These are phyloP conservation scores for Cornus kousa DNA, from an alignment of 148 eudicot genomes.

Conservation along the genomic window DNA sequence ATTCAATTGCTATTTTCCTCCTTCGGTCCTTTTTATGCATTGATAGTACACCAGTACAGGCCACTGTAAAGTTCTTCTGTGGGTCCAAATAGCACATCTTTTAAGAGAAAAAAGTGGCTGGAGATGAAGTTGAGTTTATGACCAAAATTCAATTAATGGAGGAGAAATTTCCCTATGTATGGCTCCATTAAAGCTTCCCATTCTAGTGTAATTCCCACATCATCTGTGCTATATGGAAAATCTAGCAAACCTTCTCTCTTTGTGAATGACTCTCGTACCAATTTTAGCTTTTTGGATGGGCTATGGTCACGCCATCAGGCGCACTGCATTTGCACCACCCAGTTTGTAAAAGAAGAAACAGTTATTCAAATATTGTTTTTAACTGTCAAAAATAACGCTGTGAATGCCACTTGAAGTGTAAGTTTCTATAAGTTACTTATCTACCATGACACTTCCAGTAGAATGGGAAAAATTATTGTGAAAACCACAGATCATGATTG, in stretches of 20 bases:
- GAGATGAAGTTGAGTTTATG: not conserved
- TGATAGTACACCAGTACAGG: not conserved
- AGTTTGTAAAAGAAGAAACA: not conserved
- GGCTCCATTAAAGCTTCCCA: too few relatives aligned
- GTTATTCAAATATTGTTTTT: too few relatives aligned
- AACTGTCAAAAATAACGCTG: not conserved
- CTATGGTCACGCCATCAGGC: not conserved
- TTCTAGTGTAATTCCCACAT: too few relatives aligned
- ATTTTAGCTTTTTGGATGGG: not conserved
- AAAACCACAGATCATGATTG: not conserved
- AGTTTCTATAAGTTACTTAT: not conserved
- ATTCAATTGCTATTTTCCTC: too few relatives aligned
- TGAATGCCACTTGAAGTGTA: not conserved
- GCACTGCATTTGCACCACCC: not conserved
- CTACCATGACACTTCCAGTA: not conserved
- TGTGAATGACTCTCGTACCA: not conserved
- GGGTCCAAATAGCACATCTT: not conserved
- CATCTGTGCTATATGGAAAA: not conserved
- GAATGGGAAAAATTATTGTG: not conserved
- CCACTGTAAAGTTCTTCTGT: not conserved
- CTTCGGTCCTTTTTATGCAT: not conserved
- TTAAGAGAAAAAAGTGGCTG: not conserved
- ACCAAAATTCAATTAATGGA: too few relatives aligned
- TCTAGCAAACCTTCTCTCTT: not conserved
- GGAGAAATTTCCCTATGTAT: too few relatives aligned